phyloP scores from a whole-genome alignment of 768 basidiomycete genomes.

The Agaricus subrufescens region DNA sequence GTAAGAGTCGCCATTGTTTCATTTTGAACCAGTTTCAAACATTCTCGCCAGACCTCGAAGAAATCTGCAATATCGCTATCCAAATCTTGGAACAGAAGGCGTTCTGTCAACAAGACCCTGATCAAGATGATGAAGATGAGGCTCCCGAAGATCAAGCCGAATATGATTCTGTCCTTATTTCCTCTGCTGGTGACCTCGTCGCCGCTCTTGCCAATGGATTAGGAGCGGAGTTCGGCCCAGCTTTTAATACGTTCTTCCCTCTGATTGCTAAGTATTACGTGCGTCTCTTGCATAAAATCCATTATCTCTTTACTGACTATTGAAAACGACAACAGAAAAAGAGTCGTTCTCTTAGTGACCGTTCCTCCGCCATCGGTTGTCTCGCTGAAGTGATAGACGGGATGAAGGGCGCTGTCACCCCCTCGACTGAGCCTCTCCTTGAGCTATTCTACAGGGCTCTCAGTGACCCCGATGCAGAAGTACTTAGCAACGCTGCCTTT shows the following conservation, averaged over 20 bases:
- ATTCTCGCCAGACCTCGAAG: conserved; percentile 53
- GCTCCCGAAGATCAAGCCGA: conserved; percentile 89
- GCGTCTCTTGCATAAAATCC: conserved; percentile 24
- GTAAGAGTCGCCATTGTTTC: conserved; percentile 39
- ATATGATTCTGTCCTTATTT: conserved; percentile 93
- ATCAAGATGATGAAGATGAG: conserved; percentile 84
- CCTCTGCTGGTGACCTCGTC: conserved; percentile 91
- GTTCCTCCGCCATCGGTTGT: conserved; percentile 89
- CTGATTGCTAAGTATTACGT: conserved; percentile 91
- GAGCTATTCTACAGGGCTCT: conserved; percentile 84
- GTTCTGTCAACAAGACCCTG: conserved; percentile 93
- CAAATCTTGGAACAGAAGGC: conserved; percentile 93
- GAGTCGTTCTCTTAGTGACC: conserved; percentile 83
- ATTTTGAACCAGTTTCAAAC: conserved; percentile 5
- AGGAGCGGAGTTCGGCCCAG: conserved; percentile 77
- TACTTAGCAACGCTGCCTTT: conserved; percentile 94
- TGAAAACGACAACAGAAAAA: conserved; percentile 52
- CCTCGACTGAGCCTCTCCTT: conserved; percentile 75
- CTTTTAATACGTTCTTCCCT: conserved; percentile 85
- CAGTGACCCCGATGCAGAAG: conserved; percentile 82
- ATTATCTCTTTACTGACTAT: not conserved
- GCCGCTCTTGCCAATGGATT: conserved; percentile 81
- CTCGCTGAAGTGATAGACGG: conserved; percentile 94
- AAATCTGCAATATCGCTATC: conserved; percentile 74
- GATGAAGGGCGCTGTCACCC: conserved; percentile 82